Evolutionary conservation across 1,139 yeast species (phyloP), one percentile per base, ranked within the genome.

Genomic region (Yarrowia galli): DNA sequence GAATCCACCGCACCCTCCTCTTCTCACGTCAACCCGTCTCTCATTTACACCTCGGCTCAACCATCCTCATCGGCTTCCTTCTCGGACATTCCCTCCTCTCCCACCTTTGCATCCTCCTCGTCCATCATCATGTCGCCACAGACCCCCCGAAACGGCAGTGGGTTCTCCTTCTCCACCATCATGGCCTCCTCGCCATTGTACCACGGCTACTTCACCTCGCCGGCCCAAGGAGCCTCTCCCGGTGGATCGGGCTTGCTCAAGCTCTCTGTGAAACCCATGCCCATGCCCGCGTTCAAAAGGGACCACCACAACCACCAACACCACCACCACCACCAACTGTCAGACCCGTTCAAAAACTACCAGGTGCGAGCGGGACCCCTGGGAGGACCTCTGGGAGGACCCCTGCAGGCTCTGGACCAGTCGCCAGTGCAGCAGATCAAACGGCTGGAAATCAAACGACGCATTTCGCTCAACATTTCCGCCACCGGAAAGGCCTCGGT

Each of bases 181-280:
- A 65, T 71, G 56, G 68, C 68, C 18, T 71, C 73, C 12, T 71
- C 73, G 38, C 73, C 73, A 8, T 66, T 71, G 42, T 70, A 71
- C 54, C 69, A 69, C 15, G 71, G 71, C 49, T 71, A 69, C 65
- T 70, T 48, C 35, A 64, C 69, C n/a, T 67, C 69, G 16, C 70
- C 71, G 20, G 65, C 63, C 15, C 65, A 58, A 35, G 46, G 61
- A 43, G 36, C 20, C 13, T 46, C 54, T 6, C 63, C 67, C 8
- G 25, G 56, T 4, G 60, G 35, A n/a, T 42, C 67, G 15, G 64
- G 54, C 10, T 40, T 46, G 28, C 18, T 43, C 43, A 45, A 67
- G 49, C 64, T 66, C 36, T 60, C 68, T 1, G 68, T 68, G 56
- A 66, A 66, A n/a, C 68, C 69, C n/a, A 18, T 67, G 49, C 65